These are phyloP conservation scores for Acanthamoeba castellanii DNA, from an alignment of 208 protist genomes.

Conservation along the genomic window DNA sequence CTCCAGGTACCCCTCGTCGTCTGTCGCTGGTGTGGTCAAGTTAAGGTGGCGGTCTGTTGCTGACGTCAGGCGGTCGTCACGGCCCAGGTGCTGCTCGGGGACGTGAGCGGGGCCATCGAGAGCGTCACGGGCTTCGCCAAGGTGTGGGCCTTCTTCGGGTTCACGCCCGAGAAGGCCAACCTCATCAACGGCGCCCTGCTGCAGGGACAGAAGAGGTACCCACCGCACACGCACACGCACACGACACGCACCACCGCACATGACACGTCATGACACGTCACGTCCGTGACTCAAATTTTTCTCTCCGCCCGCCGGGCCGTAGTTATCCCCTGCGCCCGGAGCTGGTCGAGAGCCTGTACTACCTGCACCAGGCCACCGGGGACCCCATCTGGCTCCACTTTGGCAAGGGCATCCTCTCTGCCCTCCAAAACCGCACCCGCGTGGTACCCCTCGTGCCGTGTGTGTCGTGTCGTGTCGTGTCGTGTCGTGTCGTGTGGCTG, in stretches of 20 bases:
- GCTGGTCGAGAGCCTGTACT: conserved; percentile 91
- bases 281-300: conserved; percentile 32
- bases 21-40: no score
- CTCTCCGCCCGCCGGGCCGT: neutral
- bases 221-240: neutral
- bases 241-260: no score
- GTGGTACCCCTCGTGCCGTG: neutral
- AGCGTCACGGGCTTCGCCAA: conserved; percentile 86
- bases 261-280: neutral
- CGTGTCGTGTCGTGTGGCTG: neutral
- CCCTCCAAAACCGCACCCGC: conserved; percentile 64
- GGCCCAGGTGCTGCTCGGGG: conserved; percentile 77
- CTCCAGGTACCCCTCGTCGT: conserved; percentile 73
- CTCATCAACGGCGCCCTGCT: conserved; percentile 67
- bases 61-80: no score
- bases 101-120: conserved; percentile 88
- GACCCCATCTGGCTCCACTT: conserved; percentile 74
- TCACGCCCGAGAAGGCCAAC: conserved; percentile 90
- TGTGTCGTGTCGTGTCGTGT: no score
- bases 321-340: conserved; percentile 93
- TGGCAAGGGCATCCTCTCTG: conserved; percentile 76
- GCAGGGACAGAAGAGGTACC: conserved; percentile 59
- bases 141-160: conserved; percentile 90
- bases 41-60: no score
- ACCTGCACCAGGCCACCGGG: conserved; percentile 90